Base-by-base conservation (phyloP, 495 filamentous ascomycete species). In the Annulohypoxylon stygium region DNA sequence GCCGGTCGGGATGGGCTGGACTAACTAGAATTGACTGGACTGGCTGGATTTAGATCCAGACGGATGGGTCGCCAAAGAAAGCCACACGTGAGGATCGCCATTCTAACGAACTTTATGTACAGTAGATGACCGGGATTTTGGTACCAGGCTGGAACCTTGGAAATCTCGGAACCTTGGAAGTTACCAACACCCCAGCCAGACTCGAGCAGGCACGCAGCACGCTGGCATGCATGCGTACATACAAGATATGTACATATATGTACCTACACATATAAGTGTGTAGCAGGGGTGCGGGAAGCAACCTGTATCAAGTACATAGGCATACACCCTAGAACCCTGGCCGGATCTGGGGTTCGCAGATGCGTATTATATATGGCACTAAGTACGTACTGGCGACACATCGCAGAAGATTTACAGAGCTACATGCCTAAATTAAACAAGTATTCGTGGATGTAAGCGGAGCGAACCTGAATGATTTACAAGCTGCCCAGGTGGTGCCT, bases 301-400 rank as follows among this genome's bases (percentile, higher is more conserved):
- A 39, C 30, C 3, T 30, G 33, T 61, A 61, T 33, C 20, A 48
- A 18, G 37, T 65, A 57, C 62, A 41, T 54, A 10, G 18, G 2
- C 23, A 51, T 51, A 51, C 36, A 18, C 14, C 37, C 12, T 53
- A 51, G 26, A 34, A 33, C 67, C 60, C 61, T 65, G 50, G 45
- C 65, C 68, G 68, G 68, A 70, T 70, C 68, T 65, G 68, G 68
- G 68, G 68, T 65, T 62, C 33, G 60, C 53, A 70, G 59, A 14
- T 45, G 43, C 10, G 43, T 60, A 66, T 33, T 48, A 59, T 50
- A 26, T 16, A 54, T 39, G 25, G 34, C 41, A 55, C 54, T 41
- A 39, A 30, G 20, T 53, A 30, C 25, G 25, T 33, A 53, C 11
- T 33, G 25, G 23, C 25, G 10, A 10, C 23, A 54, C 4, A 54